Conservation (phyloP, 148 eudicot species). For the Fagopyrum esculentum region DNA sequence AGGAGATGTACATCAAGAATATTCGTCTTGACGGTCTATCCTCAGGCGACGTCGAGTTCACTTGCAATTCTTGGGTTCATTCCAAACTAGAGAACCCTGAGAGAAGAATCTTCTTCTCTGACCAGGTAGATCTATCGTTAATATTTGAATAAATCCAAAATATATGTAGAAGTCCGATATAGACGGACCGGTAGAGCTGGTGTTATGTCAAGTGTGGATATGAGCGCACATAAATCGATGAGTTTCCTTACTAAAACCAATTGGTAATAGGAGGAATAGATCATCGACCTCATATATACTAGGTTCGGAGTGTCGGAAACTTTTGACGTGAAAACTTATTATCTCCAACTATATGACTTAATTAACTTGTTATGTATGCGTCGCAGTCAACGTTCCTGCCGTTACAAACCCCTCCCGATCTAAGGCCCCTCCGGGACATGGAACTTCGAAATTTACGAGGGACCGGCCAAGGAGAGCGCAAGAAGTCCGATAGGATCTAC, state of each 20-base stretch:
- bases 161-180: no score
- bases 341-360: no score
- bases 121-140: conserved; percentile 30
- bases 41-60: conserved; percentile 22
- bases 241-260: no score
- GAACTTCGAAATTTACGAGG: conserved; percentile 21
- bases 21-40: conserved; percentile 35
- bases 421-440: conserved; percentile 11
- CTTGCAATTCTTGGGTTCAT: conserved; percentile 53
- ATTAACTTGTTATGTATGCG: no score
- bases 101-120: conserved; percentile 42
- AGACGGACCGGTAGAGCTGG: no score
- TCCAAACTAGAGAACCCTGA: conserved; percentile 31
- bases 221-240: no score
- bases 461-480: conserved; percentile 20
- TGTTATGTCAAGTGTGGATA: no score
- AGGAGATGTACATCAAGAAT: conserved; percentile 34
- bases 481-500: conserved; percentile 21
- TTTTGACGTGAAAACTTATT: no score
- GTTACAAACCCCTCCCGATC: conserved; percentile 22
- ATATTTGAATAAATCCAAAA: no score
- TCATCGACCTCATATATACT: no score
- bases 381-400: conserved; percentile 12
- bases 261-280: no score
- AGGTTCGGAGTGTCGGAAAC: no score